Conservation (phyloP, 2,329 filamentous ascomycete species). For the Tolypocladium cylindrosporum region DNA sequence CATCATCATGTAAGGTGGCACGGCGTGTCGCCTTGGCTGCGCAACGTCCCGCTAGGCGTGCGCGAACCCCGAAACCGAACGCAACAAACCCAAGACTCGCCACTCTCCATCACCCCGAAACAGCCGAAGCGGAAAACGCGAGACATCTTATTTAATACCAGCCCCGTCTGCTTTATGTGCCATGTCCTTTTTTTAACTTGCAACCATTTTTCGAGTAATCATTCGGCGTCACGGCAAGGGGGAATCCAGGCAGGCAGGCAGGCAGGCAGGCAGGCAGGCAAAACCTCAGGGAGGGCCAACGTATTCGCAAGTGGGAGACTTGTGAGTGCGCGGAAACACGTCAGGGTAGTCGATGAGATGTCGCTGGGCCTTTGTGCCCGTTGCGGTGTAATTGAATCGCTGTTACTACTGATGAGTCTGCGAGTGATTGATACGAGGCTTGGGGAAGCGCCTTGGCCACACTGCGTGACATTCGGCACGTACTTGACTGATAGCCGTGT, state of each 20-base stretch:
- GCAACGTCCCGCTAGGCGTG: not conserved
- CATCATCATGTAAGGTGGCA: constrained; percentile 52
- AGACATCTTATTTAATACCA: not conserved
- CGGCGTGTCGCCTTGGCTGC: not conserved
- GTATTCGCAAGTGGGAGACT: constrained; percentile 2
- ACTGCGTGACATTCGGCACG: not conserved
- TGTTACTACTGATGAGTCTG: not conserved
- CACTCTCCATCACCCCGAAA: not conserved
- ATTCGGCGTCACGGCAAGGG: constrained; percentile 7
- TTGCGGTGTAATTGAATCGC: not conserved
- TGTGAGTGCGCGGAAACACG: constrained; percentile 5
- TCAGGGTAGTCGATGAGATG: constrained; percentile 5
- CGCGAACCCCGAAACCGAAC: not conserved
- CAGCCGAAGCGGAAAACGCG: not conserved
- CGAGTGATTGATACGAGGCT: not conserved
- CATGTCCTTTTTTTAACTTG: not conserved
- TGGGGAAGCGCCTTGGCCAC: too few species aligned
- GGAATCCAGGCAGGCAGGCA: constrained; percentile 3
- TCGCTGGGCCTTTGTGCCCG: not conserved
- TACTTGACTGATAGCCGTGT: not conserved
- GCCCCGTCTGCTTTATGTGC: not conserved
- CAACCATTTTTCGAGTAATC: not conserved
- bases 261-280: constrained; percentile 4
- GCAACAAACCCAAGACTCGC: not conserved
- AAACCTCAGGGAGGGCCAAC: constrained; percentile 2